Evolutionary conservation across 352 stramenopile genomes (phyloP).

Genomic region (Globisporangium echinulatum): DNA sequence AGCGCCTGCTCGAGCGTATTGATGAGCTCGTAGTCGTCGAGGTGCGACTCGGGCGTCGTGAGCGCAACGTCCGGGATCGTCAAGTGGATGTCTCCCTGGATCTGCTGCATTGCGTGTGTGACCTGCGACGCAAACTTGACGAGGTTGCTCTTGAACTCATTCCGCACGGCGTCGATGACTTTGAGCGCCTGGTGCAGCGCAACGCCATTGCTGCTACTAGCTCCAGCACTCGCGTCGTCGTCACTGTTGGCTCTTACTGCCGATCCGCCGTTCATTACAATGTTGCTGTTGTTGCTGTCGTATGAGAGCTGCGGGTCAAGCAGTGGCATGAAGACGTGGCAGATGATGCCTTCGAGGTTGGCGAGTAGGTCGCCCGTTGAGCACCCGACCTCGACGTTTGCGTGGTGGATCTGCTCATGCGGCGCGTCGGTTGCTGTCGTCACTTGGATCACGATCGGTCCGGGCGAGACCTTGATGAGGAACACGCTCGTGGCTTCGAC

Average conservation of each 20-base stretch:
- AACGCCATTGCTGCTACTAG: constrained; percentile 1
- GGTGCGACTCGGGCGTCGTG: constrained; percentile 77
- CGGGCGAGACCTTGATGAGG: constrained; percentile 64
- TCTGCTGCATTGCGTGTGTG: constrained; percentile 89
- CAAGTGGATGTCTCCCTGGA: constrained; percentile 92
- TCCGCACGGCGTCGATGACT: constrained; percentile 76
- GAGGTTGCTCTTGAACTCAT: constrained; percentile 88
- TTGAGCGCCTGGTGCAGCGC: constrained; percentile 53
- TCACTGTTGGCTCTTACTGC: neutral
- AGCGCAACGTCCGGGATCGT: constrained; percentile 90
- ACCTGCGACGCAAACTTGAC: constrained; percentile 92
- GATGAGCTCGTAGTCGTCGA: constrained; percentile 84
- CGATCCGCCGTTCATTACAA: too few species aligned
- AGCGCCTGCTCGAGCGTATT: constrained; percentile 88
- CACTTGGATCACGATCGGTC: constrained; percentile 36
- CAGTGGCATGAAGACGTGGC: constrained; percentile 86
- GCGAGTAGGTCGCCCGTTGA: constrained; percentile 80
- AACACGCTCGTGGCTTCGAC: constrained; percentile 66
- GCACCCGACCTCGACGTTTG: constrained; percentile 82
- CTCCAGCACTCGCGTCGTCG: neutral
- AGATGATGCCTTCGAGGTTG: constrained; percentile 84
- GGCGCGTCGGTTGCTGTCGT: constrained; percentile 2
- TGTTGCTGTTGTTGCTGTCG: constrained; percentile 13
- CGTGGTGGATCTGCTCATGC: constrained; percentile 44
- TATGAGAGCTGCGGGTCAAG: constrained; percentile 64